Conservation (phyloP, 2,329 filamentous ascomycete genomes). For the Pleoardoris graminearum region DNA sequence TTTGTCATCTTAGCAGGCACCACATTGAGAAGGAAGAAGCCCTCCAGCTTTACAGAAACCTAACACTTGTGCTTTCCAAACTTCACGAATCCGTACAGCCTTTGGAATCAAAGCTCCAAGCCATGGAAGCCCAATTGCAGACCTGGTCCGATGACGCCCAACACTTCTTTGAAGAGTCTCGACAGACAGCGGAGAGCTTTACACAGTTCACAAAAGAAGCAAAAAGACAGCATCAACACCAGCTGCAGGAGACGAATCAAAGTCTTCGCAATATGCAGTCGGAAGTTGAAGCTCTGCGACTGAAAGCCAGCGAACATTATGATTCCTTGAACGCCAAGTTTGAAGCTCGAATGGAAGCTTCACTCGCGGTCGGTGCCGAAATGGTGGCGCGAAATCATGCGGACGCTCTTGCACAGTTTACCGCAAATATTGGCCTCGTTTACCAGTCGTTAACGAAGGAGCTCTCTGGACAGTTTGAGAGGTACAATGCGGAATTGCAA, state of each 20-base stretch:
- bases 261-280: slow-evolving; percentile 2
- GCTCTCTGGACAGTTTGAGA: slow-evolving; percentile 4
- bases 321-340: neutral
- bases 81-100: slow-evolving; percentile 3
- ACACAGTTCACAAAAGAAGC: neutral
- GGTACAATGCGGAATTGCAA: slow-evolving; percentile 8
- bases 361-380: slow-evolving; percentile 1
- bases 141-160: neutral
- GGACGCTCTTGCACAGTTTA: slow-evolving; percentile 5
- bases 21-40: slow-evolving; percentile 60
- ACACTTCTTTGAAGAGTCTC: neutral
- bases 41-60: slow-evolving; percentile 38
- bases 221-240: neutral
- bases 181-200: neutral
- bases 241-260: neutral
- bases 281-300: neutral
- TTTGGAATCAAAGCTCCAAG: neutral
- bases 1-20: slow-evolving; percentile 64
- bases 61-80: slow-evolving; percentile 27
- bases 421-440: neutral
- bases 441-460: slow-evolving; percentile 4
- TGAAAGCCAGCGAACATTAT: neutral
- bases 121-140: slow-evolving; percentile 2
- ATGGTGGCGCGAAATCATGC: neutral
- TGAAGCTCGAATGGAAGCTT: slow-evolving; percentile 2